Base-by-base conservation (phyloP, 352 stramenopile genomes). In the Phytopythium sindhum region DNA sequence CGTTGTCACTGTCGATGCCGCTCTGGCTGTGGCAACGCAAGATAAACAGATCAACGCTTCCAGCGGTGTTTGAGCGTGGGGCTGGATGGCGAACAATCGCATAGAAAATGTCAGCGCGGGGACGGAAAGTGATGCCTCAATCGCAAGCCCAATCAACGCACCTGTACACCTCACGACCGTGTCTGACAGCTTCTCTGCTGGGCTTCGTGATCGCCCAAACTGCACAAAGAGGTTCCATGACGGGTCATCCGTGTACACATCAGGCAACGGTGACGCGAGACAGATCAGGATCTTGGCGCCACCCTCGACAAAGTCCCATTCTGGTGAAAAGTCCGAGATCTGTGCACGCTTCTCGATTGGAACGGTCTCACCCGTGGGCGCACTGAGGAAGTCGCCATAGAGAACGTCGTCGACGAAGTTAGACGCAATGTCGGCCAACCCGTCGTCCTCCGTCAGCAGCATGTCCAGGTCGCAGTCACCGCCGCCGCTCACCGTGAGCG, bases 241-340 rank as follows among this genome's bases (percentile, higher is more conserved):
- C 23, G 65, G 39, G 44, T 82, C 61, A 42, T 73, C 50, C 19
- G 45, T 31, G 4, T 65, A 19, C 35, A 50, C 60, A 11, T 74
- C 44, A 17, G 74, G 65, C 24, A 92, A 64, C 17, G 75, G 78
- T 26, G 79, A 61, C 35, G 77, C 81, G 8, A 93, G 60, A 39
- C 87, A 96, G 19, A 96, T 83, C n/a, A 96, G 61, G 23, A 96
- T 73, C 64, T 96, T 96, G 23, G 87, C 84, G 23, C 87, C 87
- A 23, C 87, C 87, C 17, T 82, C 61, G 53, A 69, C 60, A 60
- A 91, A 91, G 62, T 94, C 87, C 87, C 87, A 96, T 35, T 92
- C 85, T 4, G 87, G 87, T 4, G 87, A 93, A 60, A 91, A 95
- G 59, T 95, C 87, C 2, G 80, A 89, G 33, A 95, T 93, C 48